Conservation (phyloP, 1,284 basidiomycete genomes). For the Leccinum huronense region DNA sequence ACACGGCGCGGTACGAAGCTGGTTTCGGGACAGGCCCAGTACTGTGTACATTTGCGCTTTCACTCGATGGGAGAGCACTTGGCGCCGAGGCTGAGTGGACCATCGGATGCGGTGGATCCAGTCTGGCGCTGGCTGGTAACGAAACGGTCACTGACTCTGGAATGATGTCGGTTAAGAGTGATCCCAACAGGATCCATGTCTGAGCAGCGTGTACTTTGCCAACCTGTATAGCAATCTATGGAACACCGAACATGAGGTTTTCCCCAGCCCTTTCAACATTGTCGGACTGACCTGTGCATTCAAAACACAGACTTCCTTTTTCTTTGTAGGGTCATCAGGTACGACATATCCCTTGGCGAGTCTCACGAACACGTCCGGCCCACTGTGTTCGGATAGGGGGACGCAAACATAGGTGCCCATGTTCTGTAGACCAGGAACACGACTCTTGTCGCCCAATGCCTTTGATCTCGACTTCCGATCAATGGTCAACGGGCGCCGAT, state of each 20-base stretch:
- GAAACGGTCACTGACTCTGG: slow-evolving; percentile 34
- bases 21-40: slow-evolving; percentile 22
- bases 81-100: slow-evolving; percentile 47
- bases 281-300: slow-evolving; percentile 55
- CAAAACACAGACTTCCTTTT: slow-evolving; percentile 36
- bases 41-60: slow-evolving; percentile 12
- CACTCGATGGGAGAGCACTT: slow-evolving; percentile 38
- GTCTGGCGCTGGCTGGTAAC: slow-evolving; percentile 29
- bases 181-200: slow-evolving; percentile 66
- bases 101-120: slow-evolving; percentile 22
- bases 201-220: slow-evolving; percentile 64
- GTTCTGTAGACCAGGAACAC: slow-evolving; percentile 50
- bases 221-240: slow-evolving; percentile 59
- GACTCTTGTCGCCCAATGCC: slow-evolving; percentile 50
- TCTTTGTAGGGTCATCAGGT: slow-evolving; percentile 47
- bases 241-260: neutral
- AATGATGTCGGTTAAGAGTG: slow-evolving; percentile 52
- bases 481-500: slow-evolving; percentile 40
- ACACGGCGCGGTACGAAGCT: slow-evolving; percentile 27
- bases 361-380: slow-evolving; percentile 52
- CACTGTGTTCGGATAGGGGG: slow-evolving; percentile 24
- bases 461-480: slow-evolving; percentile 46
- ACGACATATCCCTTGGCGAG: slow-evolving; percentile 70
- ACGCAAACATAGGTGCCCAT: slow-evolving; percentile 48
- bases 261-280: neutral